Conservation (phyloP, 2,329 filamentous ascomycete genomes). For the Pseudonectria buxi region DNA sequence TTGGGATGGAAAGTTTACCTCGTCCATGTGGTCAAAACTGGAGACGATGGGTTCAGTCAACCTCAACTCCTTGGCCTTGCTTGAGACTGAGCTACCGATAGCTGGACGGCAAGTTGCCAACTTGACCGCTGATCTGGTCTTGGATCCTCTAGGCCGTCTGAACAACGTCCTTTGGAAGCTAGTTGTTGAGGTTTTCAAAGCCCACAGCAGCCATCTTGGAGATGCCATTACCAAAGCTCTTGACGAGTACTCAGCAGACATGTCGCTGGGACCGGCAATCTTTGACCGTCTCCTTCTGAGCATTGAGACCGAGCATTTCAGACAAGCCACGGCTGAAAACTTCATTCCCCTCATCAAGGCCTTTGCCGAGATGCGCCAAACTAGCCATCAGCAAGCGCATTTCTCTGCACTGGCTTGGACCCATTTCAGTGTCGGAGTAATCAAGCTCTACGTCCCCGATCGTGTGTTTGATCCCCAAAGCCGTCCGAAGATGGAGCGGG, state of each 20-base stretch:
- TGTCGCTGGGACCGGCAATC: conserved; percentile 1
- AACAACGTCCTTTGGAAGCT: conserved; percentile 42
- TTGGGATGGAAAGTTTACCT: conserved; percentile 35
- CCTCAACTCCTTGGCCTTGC: conserved; percentile 53
- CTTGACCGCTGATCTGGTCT: conserved; percentile 41
- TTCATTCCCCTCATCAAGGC: conserved; percentile 41
- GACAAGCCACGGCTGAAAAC: conserved; percentile 32
- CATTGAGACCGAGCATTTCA: conserved; percentile 31
- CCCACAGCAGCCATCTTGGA: conserved; percentile 30
- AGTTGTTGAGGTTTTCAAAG: conserved; percentile 34
- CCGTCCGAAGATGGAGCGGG: conserved; percentile 57
- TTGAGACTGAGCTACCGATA: conserved; percentile 59
- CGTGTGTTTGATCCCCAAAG: conserved; percentile 76
- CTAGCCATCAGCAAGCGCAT: conserved; percentile 17
- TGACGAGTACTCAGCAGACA: conserved; percentile 13
- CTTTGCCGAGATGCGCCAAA: conserved; percentile 26
- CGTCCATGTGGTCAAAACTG: conserved; percentile 49
- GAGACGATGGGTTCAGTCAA: conserved; percentile 44
- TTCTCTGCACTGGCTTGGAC: conserved; percentile 59
- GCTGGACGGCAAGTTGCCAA: conserved; percentile 49
- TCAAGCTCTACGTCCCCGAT: conserved; percentile 80
- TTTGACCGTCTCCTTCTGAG: conserved; percentile 18
- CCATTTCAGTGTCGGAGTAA: conserved; percentile 64
- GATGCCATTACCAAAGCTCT: conserved; percentile 22
- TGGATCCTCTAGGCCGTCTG: conserved; percentile 44